Evolutionary conservation across 305 asterid species (phyloP).

Genomic region (Lippia alba): DNA sequence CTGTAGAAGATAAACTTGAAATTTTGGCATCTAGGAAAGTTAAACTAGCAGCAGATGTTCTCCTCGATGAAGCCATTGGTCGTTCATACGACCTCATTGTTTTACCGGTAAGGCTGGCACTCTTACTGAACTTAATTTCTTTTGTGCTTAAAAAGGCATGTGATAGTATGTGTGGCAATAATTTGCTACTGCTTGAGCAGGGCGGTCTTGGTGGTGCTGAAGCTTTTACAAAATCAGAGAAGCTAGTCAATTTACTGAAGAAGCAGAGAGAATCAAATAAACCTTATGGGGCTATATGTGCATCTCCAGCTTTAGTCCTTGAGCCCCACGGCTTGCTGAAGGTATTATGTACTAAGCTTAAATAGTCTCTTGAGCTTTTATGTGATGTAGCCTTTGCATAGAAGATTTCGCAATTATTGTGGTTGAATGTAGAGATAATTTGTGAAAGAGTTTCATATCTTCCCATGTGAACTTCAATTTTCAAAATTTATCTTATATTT

Average conservation of each 20-base stretch:
- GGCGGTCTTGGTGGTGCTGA: constrained; percentile 98
- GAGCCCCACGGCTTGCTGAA: constrained; percentile 90
- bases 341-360: constrained; percentile 44
- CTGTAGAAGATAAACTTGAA: constrained; percentile 75
- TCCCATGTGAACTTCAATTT: too few relatives aligned
- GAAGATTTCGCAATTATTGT: too few relatives aligned
- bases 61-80: constrained; percentile 70
- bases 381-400: too few relatives aligned
- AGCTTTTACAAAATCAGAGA: constrained; percentile 78
- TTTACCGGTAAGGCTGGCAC: constrained; percentile 71
- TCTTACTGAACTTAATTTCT: not conserved
- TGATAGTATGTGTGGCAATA: constrained; percentile 11
- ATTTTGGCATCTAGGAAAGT: constrained; percentile 90
- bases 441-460: too few relatives aligned
- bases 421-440: too few relatives aligned
- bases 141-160: constrained; percentile 7
- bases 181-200: constrained; percentile 40
- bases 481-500: too few relatives aligned
- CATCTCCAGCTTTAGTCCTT: constrained; percentile 91
- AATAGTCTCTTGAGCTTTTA: not conserved
- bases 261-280: constrained; percentile 73
- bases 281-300: constrained; percentile 89
- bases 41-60: constrained; percentile 83
- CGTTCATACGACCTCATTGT: constrained; percentile 75
- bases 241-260: constrained; percentile 76